Evolutionary conservation across 148 eudicot genomes (phyloP).

Genomic region (Rhododendron molle): DNA sequence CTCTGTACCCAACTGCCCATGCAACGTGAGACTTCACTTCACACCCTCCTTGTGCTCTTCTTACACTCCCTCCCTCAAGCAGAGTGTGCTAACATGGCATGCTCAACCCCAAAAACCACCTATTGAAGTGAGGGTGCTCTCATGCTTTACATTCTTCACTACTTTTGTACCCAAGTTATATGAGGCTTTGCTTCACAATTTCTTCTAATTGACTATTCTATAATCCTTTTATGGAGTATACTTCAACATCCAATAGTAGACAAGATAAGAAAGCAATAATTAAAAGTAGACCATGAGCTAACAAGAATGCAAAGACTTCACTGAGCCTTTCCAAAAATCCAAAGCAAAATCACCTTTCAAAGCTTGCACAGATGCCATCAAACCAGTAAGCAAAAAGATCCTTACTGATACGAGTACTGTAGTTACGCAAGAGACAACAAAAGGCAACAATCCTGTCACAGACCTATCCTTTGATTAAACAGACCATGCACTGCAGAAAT

Average conservation of each 20-base stretch:
- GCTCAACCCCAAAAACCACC: background rate
- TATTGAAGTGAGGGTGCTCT: background rate
- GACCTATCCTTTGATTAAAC: background rate
- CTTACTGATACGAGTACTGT: constrained; percentile 45
- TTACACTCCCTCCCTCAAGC: background rate
- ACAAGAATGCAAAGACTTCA: background rate
- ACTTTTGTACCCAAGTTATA: background rate
- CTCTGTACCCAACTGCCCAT: background rate
- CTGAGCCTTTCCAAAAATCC: background rate
- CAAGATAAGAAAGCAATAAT: background rate
- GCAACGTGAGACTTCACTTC: background rate
- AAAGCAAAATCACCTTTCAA: constrained; percentile 60
- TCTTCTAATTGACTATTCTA: background rate
- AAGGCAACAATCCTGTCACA: constrained; percentile 80
- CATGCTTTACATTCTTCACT: background rate
- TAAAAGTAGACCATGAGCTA: background rate
- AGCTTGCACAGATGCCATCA: constrained; percentile 64
- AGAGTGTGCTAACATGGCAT: background rate
- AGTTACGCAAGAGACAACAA: constrained; percentile 50
- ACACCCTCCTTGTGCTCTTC: background rate
- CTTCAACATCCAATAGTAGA: background rate
- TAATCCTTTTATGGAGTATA: background rate
- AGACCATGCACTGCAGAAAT: background rate
- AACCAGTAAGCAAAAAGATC: constrained; percentile 73
- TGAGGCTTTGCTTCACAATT: background rate